Percentiles rank a stretch among this genome's conserved stretches.
Conservation (phyloP, 2,329 filamentous ascomycete genomes). For the Hymenoscyphus salicellus region DNA sequence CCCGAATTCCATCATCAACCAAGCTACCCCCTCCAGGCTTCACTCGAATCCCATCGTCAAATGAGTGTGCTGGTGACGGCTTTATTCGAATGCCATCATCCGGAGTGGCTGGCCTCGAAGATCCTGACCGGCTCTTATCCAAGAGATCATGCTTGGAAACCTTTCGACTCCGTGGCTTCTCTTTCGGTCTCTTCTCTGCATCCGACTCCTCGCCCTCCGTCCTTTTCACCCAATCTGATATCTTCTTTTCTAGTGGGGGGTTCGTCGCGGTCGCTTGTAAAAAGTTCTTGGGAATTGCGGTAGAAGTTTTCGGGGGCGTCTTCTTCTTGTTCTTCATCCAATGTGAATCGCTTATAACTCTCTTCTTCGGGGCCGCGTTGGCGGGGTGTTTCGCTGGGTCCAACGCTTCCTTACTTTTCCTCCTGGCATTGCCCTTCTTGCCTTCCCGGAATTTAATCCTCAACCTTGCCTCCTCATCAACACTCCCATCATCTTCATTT, state of each 20-base stretch:
- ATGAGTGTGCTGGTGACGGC: constrained; percentile 27
- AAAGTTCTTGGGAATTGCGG: constrained; percentile 56
- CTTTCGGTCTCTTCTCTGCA: constrained; percentile 8
- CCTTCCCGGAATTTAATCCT: constrained; percentile 40
- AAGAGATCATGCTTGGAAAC: constrained; percentile 6
- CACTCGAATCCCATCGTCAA: constrained; percentile 23
- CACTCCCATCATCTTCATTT: constrained; percentile 54
- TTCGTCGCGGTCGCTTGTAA: constrained; percentile 52
- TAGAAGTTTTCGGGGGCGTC: constrained; percentile 42
- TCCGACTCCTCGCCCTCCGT: constrained; percentile 17
- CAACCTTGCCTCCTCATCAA: constrained; percentile 59
- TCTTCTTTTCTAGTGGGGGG: constrained; percentile 56
- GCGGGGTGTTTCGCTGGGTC: constrained; percentile 19
- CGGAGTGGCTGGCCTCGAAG: constrained; percentile 28
- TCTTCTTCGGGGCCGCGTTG: constrained; percentile 69
- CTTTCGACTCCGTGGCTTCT: constrained; percentile 14
- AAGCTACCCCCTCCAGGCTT: constrained; percentile 7
- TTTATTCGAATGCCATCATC: constrained; percentile 44
- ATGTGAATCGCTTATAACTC: constrained; percentile 88
- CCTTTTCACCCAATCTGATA: constrained; percentile 56
- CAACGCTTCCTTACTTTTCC: constrained; percentile 35
- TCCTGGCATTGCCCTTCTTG: constrained; percentile 7
- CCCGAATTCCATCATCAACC: constrained; percentile 22
- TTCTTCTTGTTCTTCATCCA: constrained; percentile 64
- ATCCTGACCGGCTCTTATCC: constrained; percentile 12